Evolutionary conservation across 768 basidiomycete genomes (phyloP).

Genomic region (Serpula lacrymans): DNA sequence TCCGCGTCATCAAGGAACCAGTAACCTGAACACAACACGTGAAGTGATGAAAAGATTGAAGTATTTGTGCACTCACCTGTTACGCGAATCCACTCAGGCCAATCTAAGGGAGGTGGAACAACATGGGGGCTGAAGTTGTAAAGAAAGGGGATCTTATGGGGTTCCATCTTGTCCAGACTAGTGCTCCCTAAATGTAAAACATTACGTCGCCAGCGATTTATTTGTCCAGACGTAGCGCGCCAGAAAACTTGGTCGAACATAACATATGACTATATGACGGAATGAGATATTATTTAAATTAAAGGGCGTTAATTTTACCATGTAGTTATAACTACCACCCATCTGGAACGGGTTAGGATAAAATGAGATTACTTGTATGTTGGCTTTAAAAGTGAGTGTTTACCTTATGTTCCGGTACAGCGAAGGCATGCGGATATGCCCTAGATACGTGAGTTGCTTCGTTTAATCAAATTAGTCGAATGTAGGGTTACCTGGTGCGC

Average conservation of each 20-base stretch:
- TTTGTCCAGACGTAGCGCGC: slow-evolving; percentile 89
- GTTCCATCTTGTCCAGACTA: slow-evolving; percentile 92
- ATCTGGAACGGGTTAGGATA: no score
- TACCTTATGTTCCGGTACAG: slow-evolving; percentile 93
- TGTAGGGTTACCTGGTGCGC: slow-evolving; percentile 58
- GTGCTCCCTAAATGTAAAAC: slow-evolving; percentile 74
- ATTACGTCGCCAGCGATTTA: slow-evolving; percentile 90
- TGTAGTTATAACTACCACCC: slow-evolving; percentile 98
- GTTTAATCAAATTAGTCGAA: slow-evolving; percentile 5
- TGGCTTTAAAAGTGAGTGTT: not conserved
- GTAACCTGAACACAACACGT: slow-evolving; percentile 56
- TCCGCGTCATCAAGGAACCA: slow-evolving; percentile 97
- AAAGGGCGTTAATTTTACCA: slow-evolving; percentile 49
- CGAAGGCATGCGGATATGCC: slow-evolving; percentile 97
- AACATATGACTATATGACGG: slow-evolving; percentile 68
- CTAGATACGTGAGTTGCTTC: no score
- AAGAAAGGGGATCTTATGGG: slow-evolving; percentile 95
- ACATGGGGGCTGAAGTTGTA: slow-evolving; percentile 94
- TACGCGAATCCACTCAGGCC: slow-evolving; percentile 98
- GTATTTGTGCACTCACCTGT: slow-evolving; percentile 53
- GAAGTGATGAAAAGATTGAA: slow-evolving; percentile 5
- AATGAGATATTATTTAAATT: slow-evolving; percentile 5
- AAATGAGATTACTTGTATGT: slow-evolving; percentile 13
- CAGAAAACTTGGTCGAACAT: slow-evolving; percentile 99
- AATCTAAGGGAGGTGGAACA: slow-evolving; percentile 92